A percentile compares a stretch with the other conserved stretches of the same genome.
These are phyloP conservation scores for Tetraselmis chui DNA, from an alignment of 139 green algal genomes.

Conservation along the genomic window DNA sequence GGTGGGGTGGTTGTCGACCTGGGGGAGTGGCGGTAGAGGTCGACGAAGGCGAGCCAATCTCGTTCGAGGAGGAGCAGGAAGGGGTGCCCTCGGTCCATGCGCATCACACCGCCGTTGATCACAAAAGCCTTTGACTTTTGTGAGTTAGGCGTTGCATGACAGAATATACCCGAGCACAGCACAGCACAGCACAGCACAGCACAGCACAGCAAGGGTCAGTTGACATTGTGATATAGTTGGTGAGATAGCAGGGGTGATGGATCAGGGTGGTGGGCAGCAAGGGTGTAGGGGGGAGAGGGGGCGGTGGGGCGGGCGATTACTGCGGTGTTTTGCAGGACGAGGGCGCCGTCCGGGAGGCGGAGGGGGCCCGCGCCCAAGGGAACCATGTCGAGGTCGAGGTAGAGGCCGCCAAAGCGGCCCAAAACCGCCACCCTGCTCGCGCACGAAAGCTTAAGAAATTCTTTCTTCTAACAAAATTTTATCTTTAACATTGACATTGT, in stretches of 20 bases:
- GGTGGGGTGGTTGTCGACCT: background rate
- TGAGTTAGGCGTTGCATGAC: too few relatives aligned
- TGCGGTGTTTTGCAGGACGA: background rate
- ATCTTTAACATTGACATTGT: too few relatives aligned
- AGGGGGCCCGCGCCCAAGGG: background rate
- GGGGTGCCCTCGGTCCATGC: background rate
- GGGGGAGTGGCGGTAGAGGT: background rate
- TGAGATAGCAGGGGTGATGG: too few relatives aligned
- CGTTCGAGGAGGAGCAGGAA: background rate
- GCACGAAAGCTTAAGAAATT: too few relatives aligned
- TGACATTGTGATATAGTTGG: too few relatives aligned
- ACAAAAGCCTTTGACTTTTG: background rate
- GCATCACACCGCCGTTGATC: background rate
- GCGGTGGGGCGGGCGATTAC: background rate
- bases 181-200: too few relatives aligned
- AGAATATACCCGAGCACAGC: too few relatives aligned
- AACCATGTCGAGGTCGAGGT: background rate
- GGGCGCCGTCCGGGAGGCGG: background rate
- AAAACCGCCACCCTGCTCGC: background rate
- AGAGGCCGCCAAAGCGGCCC: background rate
- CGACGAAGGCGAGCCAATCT: background rate
- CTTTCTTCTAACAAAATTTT: too few relatives aligned
- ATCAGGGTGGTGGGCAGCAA: too few relatives aligned
- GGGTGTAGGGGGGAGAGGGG: too few relatives aligned
- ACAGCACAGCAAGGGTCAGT: too few relatives aligned